phyloP scores from a whole-genome alignment of 768 basidiomycete species.

The Pulveroboletus sp. region DNA sequence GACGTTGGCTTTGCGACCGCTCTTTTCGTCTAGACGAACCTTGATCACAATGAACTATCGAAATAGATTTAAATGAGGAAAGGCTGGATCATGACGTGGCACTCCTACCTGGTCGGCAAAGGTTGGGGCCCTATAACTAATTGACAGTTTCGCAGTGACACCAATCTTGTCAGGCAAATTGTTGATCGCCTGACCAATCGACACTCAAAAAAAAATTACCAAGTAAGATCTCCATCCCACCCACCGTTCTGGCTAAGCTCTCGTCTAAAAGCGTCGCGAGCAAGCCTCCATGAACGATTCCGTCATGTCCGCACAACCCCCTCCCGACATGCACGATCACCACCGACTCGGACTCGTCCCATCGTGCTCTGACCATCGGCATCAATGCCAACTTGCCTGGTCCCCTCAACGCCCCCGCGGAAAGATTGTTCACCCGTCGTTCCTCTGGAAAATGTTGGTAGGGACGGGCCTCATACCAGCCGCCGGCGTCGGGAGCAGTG shows the following conservation, averaged over 20 bases:
- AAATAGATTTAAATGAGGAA: background rate
- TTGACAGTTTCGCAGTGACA: constrained; percentile 80
- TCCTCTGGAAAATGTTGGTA: constrained; percentile 67
- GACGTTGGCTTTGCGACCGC: constrained; percentile 77
- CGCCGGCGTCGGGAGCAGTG: constrained; percentile 41
- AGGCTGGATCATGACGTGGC: background rate
- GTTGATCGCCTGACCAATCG: constrained; percentile 58
- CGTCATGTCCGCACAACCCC: constrained; percentile 88
- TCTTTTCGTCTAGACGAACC: constrained; percentile 56
- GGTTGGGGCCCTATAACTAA: constrained; percentile 85
- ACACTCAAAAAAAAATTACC: constrained; percentile 10
- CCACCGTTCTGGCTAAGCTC: constrained; percentile 70
- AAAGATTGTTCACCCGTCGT: constrained; percentile 74
- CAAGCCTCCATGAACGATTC: constrained; percentile 90
- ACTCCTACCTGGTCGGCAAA: constrained; percentile 73
- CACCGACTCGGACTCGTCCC: constrained; percentile 71
- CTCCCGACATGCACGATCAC: constrained; percentile 79
- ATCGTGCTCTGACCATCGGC: constrained; percentile 68
- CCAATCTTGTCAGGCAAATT: constrained; percentile 88
- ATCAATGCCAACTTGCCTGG: constrained; percentile 80
- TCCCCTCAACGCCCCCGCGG: constrained; percentile 80
- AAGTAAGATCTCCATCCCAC: constrained; percentile 17
- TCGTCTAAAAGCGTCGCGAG: constrained; percentile 91
- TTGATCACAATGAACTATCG: constrained; percentile 79
- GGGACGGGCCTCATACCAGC: constrained; percentile 79